Evolutionary conservation across 352 stramenopile genomes (phyloP).

Genomic region (Pythium diclinum): DNA sequence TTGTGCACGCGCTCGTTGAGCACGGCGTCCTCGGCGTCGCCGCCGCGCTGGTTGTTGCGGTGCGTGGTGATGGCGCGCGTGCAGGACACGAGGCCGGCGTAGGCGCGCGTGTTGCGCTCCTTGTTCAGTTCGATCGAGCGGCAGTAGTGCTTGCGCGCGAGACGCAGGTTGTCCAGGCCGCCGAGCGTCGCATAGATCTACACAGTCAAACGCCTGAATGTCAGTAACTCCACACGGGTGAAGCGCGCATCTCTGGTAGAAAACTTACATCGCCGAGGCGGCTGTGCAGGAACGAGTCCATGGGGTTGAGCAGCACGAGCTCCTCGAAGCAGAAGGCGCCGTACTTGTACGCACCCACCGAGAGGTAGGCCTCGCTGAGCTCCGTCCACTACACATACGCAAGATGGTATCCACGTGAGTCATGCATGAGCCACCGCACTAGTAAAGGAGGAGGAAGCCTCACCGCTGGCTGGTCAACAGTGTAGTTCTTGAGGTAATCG

Average conservation of each 20-base stretch:
- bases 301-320: conserved; percentile 39
- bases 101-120: conserved; percentile 29
- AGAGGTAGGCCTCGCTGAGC: conserved; percentile 35
- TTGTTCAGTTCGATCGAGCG: conserved; percentile 42
- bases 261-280: conserved; percentile 35
- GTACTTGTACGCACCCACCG: conserved; percentile 31
- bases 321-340: conserved; percentile 51
- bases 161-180: conserved; percentile 32
- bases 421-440: background rate
- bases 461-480: conserved; percentile 33
- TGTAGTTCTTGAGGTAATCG: conserved; percentile 32
- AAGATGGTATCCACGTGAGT: background rate
- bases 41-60: conserved; percentile 26
- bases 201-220: background rate
- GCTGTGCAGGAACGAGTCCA: conserved; percentile 39
- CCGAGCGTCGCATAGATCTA: conserved; percentile 40
- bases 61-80: conserved; percentile 33
- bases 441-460: background rate
- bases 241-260: no score
- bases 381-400: conserved; percentile 32
- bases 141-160: conserved; percentile 41
- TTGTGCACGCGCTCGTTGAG: conserved; percentile 38
- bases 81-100: conserved; percentile 33
- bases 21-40: conserved; percentile 33
- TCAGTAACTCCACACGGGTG: no score